These are phyloP conservation scores for Ceratobasidium sp. DNA, from an alignment of 1,284 basidiomycete genomes.

Conservation along the genomic window DNA sequence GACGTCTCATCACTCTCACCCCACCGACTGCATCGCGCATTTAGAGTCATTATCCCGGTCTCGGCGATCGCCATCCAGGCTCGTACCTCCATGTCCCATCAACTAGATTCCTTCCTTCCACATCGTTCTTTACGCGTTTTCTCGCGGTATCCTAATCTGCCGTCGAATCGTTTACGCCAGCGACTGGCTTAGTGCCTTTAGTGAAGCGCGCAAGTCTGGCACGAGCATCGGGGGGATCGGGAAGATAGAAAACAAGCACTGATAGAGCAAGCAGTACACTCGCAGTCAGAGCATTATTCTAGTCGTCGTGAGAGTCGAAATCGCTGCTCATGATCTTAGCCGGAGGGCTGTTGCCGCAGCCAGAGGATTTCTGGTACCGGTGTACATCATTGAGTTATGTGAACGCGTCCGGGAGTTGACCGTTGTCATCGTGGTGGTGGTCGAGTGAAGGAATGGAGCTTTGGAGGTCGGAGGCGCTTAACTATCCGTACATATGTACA, in stretches of 20 bases:
- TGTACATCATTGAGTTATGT: too few relatives aligned
- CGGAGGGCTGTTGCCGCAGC: too few relatives aligned
- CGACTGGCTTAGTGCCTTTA: conserved; percentile 67
- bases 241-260: conserved; percentile 70
- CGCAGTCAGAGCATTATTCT: conserved; percentile 51
- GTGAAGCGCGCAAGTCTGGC: conserved; percentile 68
- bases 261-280: conserved; percentile 66
- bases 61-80: conserved; percentile 77
- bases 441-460: too few relatives aligned
- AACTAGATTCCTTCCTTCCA: too few relatives aligned
- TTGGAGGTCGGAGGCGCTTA: too few relatives aligned
- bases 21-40: conserved; percentile 60
- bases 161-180: too few relatives aligned
- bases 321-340: not conserved
- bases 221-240: conserved; percentile 68
- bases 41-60: conserved; percentile 69
- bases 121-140: conserved; percentile 29
- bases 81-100: conserved; percentile 75
- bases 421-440: too few relatives aligned
- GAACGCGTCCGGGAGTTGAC: too few relatives aligned
- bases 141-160: not conserved
- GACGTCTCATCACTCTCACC: conserved; percentile 56
- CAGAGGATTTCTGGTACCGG: too few relatives aligned
- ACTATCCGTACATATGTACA: too few relatives aligned
- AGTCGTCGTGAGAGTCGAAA: not conserved